A percentile compares a stretch with the other conserved stretches of the same genome.
These are phyloP conservation scores for Colletotrichum musicola DNA, from an alignment of 2,329 filamentous ascomycete genomes.

Conservation along the genomic window DNA sequence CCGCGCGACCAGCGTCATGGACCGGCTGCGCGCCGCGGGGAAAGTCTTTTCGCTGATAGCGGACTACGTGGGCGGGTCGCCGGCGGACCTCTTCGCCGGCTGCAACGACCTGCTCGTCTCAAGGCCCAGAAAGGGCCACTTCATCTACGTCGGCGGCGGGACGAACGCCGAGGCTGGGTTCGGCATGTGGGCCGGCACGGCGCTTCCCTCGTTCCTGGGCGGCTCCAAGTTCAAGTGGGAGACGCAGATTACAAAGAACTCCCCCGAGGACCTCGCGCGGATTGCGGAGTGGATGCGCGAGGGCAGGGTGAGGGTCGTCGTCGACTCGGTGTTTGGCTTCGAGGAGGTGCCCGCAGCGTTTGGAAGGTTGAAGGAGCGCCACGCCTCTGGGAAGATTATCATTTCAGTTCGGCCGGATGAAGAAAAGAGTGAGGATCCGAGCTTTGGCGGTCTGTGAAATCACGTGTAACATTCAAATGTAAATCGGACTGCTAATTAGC, in stretches of 20 bases:
- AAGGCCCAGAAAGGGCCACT: slow-evolving; percentile 57
- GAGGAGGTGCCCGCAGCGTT: slow-evolving; percentile 69
- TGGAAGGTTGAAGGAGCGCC: slow-evolving; percentile 68
- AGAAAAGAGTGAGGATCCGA: no score
- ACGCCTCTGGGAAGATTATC: slow-evolving; percentile 73
- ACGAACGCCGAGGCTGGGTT: slow-evolving; percentile 41
- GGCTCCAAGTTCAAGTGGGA: slow-evolving; percentile 58
- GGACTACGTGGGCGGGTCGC: slow-evolving; percentile 68
- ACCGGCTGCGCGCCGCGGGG: slow-evolving; percentile 59
- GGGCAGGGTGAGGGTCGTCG: slow-evolving; percentile 67
- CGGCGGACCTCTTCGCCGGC: slow-evolving; percentile 64
- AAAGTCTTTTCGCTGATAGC: slow-evolving; percentile 64
- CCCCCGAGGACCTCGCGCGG: slow-evolving; percentile 59
- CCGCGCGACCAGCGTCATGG: slow-evolving; percentile 61
- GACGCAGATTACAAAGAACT: slow-evolving; percentile 54
- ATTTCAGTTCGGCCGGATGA: slow-evolving; percentile 34
- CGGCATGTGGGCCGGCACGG: slow-evolving; percentile 43
- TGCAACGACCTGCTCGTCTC: slow-evolving; percentile 60
- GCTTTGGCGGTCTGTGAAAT: no score
- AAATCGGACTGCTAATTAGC: no score
- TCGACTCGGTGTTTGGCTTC: slow-evolving; percentile 69
- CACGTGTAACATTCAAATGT: no score
- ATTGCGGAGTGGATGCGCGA: slow-evolving; percentile 68
- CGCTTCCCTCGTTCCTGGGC: slow-evolving; percentile 52
- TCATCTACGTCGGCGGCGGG: slow-evolving; percentile 63